Evolutionary conservation across 306 rosid species (phyloP), one percentile per base, ranked within the genome.

Genomic region (Cucurbita maxima): DNA sequence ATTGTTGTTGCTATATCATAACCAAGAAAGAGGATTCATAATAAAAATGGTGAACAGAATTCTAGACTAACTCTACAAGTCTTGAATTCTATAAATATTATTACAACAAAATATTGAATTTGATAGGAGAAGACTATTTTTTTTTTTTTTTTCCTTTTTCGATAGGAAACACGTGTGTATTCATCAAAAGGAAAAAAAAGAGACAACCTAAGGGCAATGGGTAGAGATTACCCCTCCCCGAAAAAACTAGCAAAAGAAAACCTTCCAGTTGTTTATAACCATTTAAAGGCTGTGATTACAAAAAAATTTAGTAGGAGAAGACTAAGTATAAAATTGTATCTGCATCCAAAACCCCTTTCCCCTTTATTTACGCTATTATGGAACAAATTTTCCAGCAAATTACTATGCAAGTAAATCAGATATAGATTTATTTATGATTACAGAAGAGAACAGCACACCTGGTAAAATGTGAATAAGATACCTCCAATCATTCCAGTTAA

Each of bases 401-500:
- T 67, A 67, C 30, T 1, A 10, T 44, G 54, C 14, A 18, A 10
- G 10, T 44, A 43, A 64, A 45, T 4, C n/a, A 20, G 20, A 67
- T 7, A 12, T 20, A 43, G 5, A 19, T 41, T 43, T 66, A 2
- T 10, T 36, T 20, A 66, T 30, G 60, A 67, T 71, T 75, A 75
- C 60, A 20, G 59, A 75, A 56, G 43, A 54, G 57, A 75, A 75
- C 57, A 22, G 57, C 71, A 50, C 41, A 94, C 98, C 98, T 94
- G 98, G 81, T 90, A 94, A 81, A 87, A 89, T 71, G 98, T 91
- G 89, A 94, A 94, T 69, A 94, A 78, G 83, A 94, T 94, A 59
- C 97, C 97, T 84, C 98, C 98, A 79, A 94, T 83, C 98, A 94
- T 94, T 83, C 98, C 98, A 57, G 97, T 89, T 58, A 94, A 81